Base-by-base conservation (phyloP, 768 basidiomycete genomes). In the Lyophyllum semitale region DNA sequence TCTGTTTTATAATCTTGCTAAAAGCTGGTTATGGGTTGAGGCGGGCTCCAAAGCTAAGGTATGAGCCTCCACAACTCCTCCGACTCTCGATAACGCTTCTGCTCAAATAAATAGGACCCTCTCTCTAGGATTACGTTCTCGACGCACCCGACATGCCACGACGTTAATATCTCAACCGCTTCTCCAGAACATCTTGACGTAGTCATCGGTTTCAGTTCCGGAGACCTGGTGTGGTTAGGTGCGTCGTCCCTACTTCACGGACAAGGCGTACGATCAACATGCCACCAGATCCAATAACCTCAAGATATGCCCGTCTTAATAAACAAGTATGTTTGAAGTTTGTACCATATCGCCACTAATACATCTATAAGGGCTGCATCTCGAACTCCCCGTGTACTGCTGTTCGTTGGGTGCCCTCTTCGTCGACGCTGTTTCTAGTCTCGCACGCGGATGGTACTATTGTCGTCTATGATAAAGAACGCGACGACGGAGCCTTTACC, bases 141-240 rank as follows among this genome's bases (percentile, higher is more conserved):
- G 43, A 84, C 88, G 13, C 82, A 88, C 62, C 94, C 93, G 4
- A 97, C 95, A 1, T 95, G 94, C 67, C 93, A 96, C 68, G 88
- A 93, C 64, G 85, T 96, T 27, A 96, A 97, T 61, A 69, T 77
- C 5, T 70, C 82, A 1, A 97, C 95, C 1, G 85, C 91, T 7
- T 87, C 85, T 3, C 73, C 88, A 11, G 88, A 93, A 38, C 84
- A 85, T 41, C 72, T 98, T 30, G 95, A 98, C 63, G 78, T 97
- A 6, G 82, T 98, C 55, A 89, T 98, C 63, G 97, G 96, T 5
- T 98, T 97, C 67, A 81, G 77, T 58, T 91, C 95, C 0, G 97
- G 97, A n/a, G 97, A 99, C 73, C 76, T 99, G 33, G 73, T 98
- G 46, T 98, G 97, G 97, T 78, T 98, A 52, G 95, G 95, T 91